Conservation (phyloP, 495 filamentous ascomycete species). For the Pseudoneurospora amorphoporcata region DNA sequence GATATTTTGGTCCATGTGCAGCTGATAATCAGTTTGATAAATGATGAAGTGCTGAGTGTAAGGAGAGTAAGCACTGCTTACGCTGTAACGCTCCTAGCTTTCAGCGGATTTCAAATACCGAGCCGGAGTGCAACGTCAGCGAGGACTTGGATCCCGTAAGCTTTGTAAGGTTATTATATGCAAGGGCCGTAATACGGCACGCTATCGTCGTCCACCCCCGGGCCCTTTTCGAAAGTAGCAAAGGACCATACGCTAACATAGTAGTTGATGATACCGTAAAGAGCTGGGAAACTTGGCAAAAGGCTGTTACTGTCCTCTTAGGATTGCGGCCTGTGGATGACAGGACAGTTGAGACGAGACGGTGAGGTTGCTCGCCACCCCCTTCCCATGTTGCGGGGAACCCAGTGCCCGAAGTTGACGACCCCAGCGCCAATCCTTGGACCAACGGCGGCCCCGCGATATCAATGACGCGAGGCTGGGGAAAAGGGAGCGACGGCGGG, state of each 20-base stretch:
- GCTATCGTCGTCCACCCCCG: background rate
- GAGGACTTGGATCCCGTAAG: background rate
- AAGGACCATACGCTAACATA: background rate
- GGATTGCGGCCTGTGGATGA: background rate
- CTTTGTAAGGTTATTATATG: background rate
- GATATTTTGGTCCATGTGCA: background rate
- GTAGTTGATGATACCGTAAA: background rate
- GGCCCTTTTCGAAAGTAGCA: background rate
- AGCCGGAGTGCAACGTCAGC: background rate
- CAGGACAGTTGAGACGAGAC: background rate
- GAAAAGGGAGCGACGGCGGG: background rate
- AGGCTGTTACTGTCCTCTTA: background rate
- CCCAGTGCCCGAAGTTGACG: background rate
- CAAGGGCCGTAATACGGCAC: background rate
- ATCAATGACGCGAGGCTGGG: background rate
- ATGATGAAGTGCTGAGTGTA: background rate
- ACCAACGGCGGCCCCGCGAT: background rate
- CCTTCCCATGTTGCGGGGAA: background rate
- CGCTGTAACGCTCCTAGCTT: background rate
- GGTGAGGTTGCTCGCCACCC: background rate
- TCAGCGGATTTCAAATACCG: background rate
- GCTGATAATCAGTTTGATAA: background rate
- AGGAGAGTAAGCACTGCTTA: background rate
- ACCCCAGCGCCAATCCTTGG: background rate
- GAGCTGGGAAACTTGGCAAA: background rate